These are phyloP conservation scores for Spongospora subterranea DNA, from an alignment of 208 protist genomes.

Conservation along the genomic window DNA sequence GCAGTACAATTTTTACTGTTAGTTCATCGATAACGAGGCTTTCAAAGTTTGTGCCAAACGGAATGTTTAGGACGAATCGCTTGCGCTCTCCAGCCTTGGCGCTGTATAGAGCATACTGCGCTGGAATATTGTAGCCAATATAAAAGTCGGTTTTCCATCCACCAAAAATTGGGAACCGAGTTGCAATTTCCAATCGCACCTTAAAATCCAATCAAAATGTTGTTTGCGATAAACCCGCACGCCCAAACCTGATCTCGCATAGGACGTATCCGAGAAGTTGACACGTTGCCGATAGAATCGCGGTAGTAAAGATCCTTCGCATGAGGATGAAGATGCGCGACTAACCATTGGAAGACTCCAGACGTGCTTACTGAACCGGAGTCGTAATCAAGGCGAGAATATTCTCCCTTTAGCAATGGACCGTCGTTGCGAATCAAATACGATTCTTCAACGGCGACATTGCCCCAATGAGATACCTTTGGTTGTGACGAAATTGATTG, in stretches of 20 bases:
- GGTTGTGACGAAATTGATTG: too few relatives aligned
- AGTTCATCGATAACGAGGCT: constrained; percentile 63
- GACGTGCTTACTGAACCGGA: constrained; percentile 19
- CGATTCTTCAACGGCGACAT: constrained; percentile 72
- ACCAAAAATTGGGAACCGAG: constrained; percentile 77
- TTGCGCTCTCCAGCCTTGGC: neutral
- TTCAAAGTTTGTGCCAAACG: constrained; percentile 62
- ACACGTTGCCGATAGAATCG: constrained; percentile 79
- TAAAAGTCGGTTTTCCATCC: constrained; percentile 76
- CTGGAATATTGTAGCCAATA: constrained; percentile 76
- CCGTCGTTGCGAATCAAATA: constrained; percentile 70
- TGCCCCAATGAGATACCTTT: constrained; percentile 68
- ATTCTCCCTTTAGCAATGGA: constrained; percentile 68
- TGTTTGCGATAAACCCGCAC: too few relatives aligned
- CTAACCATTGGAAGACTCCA: constrained; percentile 59
- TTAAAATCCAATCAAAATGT: too few relatives aligned
- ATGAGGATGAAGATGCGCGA: constrained; percentile 63
- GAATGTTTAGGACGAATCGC: constrained; percentile 62
- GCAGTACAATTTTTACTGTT: constrained; percentile 69
- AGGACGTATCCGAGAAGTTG: constrained; percentile 68
- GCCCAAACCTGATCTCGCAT: neutral
- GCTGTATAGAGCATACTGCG: constrained; percentile 35
- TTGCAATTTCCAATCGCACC: constrained; percentile 70
- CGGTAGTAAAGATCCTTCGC: constrained; percentile 76
- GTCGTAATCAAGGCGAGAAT: constrained; percentile 74